These are phyloP conservation scores for Cladophialophora yegresii DNA, from an alignment of 2,329 filamentous ascomycete species.

Conservation along the genomic window DNA sequence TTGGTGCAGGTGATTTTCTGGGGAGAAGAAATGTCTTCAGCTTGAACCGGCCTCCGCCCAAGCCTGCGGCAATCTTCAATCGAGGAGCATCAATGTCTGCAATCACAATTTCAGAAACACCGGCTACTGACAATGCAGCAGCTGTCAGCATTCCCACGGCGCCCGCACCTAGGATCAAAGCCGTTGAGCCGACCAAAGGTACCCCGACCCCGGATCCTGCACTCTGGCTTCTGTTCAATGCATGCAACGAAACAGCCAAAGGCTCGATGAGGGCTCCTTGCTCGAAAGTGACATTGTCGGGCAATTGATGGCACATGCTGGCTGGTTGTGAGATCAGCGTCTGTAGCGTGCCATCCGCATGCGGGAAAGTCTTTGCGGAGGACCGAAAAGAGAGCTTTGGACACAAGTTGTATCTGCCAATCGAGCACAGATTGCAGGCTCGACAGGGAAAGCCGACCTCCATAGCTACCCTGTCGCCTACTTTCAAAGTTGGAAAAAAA, in stretches of 20 bases:
- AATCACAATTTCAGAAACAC: constrained; percentile 58
- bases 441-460: constrained; percentile 89
- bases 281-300: constrained; percentile 55
- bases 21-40: constrained; percentile 44
- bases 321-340: constrained; percentile 64
- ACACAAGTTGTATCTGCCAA: constrained; percentile 65
- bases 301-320: constrained; percentile 61
- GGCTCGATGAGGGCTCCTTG: constrained; percentile 63
- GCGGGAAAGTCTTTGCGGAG: constrained; percentile 62
- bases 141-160: constrained; percentile 63
- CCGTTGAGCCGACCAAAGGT: constrained; percentile 46
- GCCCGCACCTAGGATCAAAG: constrained; percentile 63
- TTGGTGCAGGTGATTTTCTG: constrained; percentile 33
- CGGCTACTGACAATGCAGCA: constrained; percentile 58
- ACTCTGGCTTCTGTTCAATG: constrained; percentile 56
- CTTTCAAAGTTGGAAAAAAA: constrained; percentile 40
- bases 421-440: constrained; percentile 56
- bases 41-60: constrained; percentile 42
- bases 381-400: constrained; percentile 60
- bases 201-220: constrained; percentile 43
- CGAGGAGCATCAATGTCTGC: constrained; percentile 62
- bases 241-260: constrained; percentile 62
- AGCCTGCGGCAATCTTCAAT: constrained; percentile 55
- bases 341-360: constrained; percentile 66
- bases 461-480: constrained; percentile 84